Base-by-base conservation (phyloP, 139 green algal genomes). In the Eudorina sp. region DNA sequence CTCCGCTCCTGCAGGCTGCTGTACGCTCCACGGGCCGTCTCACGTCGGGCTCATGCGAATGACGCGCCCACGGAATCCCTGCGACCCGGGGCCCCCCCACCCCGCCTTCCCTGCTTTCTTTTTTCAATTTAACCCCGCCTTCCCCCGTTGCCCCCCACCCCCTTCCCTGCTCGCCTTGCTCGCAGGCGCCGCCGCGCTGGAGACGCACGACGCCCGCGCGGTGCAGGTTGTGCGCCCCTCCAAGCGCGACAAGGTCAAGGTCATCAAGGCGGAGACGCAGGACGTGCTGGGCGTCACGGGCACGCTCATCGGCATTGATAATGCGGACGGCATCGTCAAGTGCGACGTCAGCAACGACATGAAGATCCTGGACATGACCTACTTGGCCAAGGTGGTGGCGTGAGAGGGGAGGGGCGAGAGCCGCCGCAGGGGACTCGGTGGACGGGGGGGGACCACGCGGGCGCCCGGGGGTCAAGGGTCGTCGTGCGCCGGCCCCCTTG, bases 321-420 rank as follows among this genome's bases (percentile, higher is more conserved):
- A 81, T 34, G 74, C 78, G 0, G 90, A 93, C 40, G 91, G 88
- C 79, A 94, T 94, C 64, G 84, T 94, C 45, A 94, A 94, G 79
- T 85, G 92, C 31, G 91, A 88, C 23, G 53, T 46, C 55, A 90
- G 21, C 53, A 62, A 53, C n/a, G 88, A 92, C 31, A 91, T 94
- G 77, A 92, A 92, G 68, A 93, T 94, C 46, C 55, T 90, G 36
- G 78, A 84, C 36, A 86, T 81, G 64, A 78, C 29, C 14, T 90
- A 53, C 66, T 53, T 90, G 68, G 86, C 76, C 18, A 90, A 89
- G 46, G n/a, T 89, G 3, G 69, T 83, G 51, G 84, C 40, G 0
- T 89, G 69, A 89, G 78, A n/a, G 78, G 1, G 29, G 55, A n/a
- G 55, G 5, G 16, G 55, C 13, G 55, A 55, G 13, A 55, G n/a